Evolutionary conservation across 768 basidiomycete species (phyloP).

Genomic region (Macrocybe gigantea): DNA sequence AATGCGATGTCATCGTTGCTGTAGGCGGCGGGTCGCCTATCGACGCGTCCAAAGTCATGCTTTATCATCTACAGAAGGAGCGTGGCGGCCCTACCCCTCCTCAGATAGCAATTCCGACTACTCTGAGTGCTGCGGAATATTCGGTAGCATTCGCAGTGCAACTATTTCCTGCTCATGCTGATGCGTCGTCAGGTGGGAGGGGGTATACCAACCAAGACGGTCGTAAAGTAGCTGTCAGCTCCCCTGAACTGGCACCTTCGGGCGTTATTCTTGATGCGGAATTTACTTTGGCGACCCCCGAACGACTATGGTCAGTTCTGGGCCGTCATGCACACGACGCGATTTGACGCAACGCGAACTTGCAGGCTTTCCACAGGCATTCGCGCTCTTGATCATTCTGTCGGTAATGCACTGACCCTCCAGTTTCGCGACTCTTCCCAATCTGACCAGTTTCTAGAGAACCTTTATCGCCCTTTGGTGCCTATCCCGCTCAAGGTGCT

Average conservation of each 20-base stretch:
- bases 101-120: conserved; percentile 81
- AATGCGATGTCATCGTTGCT: conserved; percentile 64
- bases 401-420: conserved; percentile 38
- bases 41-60: conserved; percentile 71
- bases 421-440: neutral
- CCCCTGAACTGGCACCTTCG: conserved; percentile 56
- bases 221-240: conserved; percentile 51
- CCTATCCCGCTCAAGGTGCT: conserved; percentile 58
- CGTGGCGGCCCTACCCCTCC: conserved; percentile 42
- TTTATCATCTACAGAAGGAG: conserved; percentile 57
- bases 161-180: neutral
- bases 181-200: conserved; percentile 44
- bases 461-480: conserved; percentile 51
- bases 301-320: conserved; percentile 56
- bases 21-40: conserved; percentile 80
- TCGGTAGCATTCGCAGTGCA: conserved; percentile 32
- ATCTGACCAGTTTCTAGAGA: conserved; percentile 35
- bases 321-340: neutral
- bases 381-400: conserved; percentile 73
- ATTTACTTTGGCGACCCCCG: conserved; percentile 67
- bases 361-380: conserved; percentile 74
- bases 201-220: conserved; percentile 71
- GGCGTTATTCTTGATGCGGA: conserved; percentile 77
- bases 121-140: conserved; percentile 75
- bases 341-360: conserved; percentile 7